Evolutionary conservation across 2,329 filamentous ascomycete genomes (phyloP), one percentile per base, ranked within the genome.

Genomic region (Neonectria ditissima): DNA sequence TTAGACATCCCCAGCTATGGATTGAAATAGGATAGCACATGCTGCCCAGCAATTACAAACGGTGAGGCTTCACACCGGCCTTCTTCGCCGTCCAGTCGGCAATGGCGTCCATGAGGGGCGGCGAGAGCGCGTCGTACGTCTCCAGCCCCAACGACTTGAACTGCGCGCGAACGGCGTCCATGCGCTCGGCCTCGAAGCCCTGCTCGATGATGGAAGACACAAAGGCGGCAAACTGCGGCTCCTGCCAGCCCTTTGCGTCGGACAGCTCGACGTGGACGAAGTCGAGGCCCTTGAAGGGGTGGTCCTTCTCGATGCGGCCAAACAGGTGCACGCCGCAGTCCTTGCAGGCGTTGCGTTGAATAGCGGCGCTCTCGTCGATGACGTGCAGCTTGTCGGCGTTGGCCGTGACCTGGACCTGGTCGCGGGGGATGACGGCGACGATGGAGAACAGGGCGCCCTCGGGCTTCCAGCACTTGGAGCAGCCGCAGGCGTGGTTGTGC

Each of bases 401-500:
- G 70, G 87, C 84, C 0, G 86, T 86, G 18, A 91, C 86, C 20
- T 73, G 71, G 51, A 91, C 65, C 55, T 86, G 81, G 55, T 86
- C 83, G 8, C 77, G 75, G 6, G 89, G 84, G 2, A 91, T 78
- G 56, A 91, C 89, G 62, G 80, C 89, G 51, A 92, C 83, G 69
- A 91, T 73, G 64, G 86, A 86, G 82, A 92, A 91, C 65, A 91
- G 83, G 0, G 88, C 82, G 30, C 87, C 87, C 2, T 77, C 62
- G 5, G 89, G 89, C 77, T 91, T 92, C 88, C 88, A 92, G 84
- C 89, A 91, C 77, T 91, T 89, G 58, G 88, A 90, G 79, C 89
- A 91, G 66, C 89, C 89, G 78, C 89, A 91, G 59, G 87, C 88
- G 78, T 92, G 89, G 81, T 92, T 91, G 81, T 91, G 88, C 2